These are phyloP conservation scores for Cinnamomum chago DNA, from an alignment of 164 flowering plant species.

Conservation along the genomic window DNA sequence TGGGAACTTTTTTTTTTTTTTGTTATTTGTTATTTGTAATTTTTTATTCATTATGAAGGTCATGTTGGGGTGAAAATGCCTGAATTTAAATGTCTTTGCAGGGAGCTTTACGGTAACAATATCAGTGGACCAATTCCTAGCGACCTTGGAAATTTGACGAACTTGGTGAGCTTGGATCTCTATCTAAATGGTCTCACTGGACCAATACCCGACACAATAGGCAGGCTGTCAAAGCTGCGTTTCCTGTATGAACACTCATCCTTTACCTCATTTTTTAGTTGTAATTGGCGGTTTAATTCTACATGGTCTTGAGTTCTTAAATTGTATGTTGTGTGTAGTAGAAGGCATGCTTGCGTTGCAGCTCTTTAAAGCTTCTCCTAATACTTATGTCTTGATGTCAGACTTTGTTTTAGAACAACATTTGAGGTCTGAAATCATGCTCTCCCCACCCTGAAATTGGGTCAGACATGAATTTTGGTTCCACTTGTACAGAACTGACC, in stretches of 20 bases:
- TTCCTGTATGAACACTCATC: conserved; percentile 64
- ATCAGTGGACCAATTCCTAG: conserved; percentile 77
- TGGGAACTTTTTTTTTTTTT: neutral
- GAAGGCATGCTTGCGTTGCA: neutral
- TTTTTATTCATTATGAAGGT: neutral
- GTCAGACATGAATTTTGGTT: no score
- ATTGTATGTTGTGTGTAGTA: neutral
- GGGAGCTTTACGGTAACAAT: conserved; percentile 93
- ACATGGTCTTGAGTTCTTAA: neutral
- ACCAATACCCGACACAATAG: conserved; percentile 76
- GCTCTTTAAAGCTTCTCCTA: neutral
- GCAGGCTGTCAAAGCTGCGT: conserved; percentile 68
- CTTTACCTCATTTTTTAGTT: conserved; percentile 6
- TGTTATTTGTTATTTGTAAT: neutral
- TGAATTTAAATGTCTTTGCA: conserved; percentile 19
- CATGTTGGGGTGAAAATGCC: neutral
- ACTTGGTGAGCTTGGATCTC: conserved; percentile 95
- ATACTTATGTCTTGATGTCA: no score
- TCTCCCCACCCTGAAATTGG: no score
- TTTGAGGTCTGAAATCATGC: no score
- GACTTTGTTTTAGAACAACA: no score
- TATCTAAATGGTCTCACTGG: conserved; percentile 79
- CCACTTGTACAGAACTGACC: no score
- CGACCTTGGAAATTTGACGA: conserved; percentile 89
- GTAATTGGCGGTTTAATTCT: neutral